Percentiles rank a stretch among this genome's conserved stretches.
Conservation (phyloP, 495 filamentous ascomycete species). For the Annulohypoxylon bovei region DNA sequence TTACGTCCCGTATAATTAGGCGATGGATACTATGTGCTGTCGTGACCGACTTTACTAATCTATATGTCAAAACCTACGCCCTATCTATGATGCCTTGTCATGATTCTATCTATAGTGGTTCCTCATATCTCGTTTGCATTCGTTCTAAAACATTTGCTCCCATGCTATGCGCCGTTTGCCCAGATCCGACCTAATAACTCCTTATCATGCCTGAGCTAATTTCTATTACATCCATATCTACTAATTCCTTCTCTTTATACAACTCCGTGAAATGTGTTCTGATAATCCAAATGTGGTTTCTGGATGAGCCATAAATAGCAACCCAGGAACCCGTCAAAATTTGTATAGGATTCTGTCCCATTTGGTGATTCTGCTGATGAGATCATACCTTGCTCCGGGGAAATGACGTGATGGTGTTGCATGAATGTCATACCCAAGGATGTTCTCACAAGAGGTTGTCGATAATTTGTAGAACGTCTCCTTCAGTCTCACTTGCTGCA, state of each 20-base stretch:
- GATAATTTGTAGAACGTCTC: background rate
- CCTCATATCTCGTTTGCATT: slow-evolving; percentile 4
- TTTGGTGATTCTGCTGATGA: background rate
- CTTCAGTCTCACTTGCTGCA: background rate
- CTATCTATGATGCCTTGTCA: slow-evolving; percentile 15
- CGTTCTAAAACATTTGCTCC: background rate
- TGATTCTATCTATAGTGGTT: slow-evolving; percentile 15
- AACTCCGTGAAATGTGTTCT: background rate
- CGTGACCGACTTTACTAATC: background rate
- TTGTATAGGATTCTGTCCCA: background rate
- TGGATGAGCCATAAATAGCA: background rate
- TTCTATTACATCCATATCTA: slow-evolving; percentile 4
- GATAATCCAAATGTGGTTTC: background rate
- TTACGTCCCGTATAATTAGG: background rate
- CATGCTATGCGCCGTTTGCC: background rate
- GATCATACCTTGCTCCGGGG: background rate
- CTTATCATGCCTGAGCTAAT: slow-evolving; percentile 7
- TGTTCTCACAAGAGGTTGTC: too few relatives aligned
- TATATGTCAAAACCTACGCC: slow-evolving; percentile 16
- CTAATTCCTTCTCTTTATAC: background rate
- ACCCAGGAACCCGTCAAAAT: background rate
- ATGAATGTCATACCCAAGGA: background rate
- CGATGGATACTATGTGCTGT: background rate
- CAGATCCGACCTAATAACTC: slow-evolving; percentile 3
- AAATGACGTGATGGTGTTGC: background rate